phyloP scores from a whole-genome alignment of 2,329 filamentous ascomycete genomes.

The Trichoderma harzianum region DNA sequence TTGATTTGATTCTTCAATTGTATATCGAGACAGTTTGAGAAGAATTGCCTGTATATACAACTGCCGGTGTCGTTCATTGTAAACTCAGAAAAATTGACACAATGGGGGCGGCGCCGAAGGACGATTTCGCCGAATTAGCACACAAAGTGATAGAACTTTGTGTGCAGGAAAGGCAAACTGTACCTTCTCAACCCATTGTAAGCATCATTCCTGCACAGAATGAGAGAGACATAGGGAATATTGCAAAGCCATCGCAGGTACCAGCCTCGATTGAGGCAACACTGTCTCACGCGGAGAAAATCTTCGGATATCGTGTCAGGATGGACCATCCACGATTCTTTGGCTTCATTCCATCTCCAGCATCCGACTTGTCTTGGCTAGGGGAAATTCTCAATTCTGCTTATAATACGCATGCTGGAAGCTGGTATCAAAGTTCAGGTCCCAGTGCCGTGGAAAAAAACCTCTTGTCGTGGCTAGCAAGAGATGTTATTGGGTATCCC shows the following conservation, averaged over 20 bases:
- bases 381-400: constrained; percentile 24
- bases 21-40: background rate
- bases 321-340: constrained; percentile 23
- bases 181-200: background rate
- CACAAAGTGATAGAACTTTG: background rate
- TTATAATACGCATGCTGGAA: constrained; percentile 24
- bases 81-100: background rate
- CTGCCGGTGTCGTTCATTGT: background rate
- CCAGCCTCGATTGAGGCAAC: background rate
- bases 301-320: constrained; percentile 16
- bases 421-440: constrained; percentile 24
- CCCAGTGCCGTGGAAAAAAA: constrained; percentile 26
- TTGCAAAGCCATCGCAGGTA: background rate
- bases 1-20: background rate
- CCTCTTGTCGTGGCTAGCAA: constrained; percentile 23
- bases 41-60: background rate
- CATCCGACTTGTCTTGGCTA: constrained; percentile 26
- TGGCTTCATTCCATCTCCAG: constrained; percentile 26
- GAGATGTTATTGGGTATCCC: constrained; percentile 17
- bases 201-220: background rate
- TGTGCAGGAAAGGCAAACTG: background rate
- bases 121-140: background rate
- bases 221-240: background rate
- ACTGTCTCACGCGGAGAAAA: background rate
- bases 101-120: background rate